Conservation (phyloP, 1,284 basidiomycete genomes). For the Anthracocystis setariae region DNA sequence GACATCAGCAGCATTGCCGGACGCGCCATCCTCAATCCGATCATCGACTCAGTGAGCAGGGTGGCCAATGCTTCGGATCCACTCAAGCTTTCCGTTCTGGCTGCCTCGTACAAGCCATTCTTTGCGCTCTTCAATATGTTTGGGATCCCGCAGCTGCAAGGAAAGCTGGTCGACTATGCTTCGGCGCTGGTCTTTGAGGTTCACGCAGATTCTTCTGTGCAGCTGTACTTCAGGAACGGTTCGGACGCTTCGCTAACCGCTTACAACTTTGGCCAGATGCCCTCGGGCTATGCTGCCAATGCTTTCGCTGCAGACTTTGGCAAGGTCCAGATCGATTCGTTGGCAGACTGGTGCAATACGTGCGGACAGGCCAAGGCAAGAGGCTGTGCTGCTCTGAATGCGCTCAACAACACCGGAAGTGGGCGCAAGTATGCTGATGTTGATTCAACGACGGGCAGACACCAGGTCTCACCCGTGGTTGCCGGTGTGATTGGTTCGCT, state of each 20-base stretch:
- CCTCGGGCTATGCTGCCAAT: conserved; percentile 73
- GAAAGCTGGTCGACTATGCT: conserved; percentile 76
- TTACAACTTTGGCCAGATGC: conserved; percentile 63
- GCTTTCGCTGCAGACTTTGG: conserved; percentile 81
- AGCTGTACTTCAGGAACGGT: conserved; percentile 86
- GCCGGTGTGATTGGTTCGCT: conserved; percentile 60
- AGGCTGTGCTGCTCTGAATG: conserved; percentile 53
- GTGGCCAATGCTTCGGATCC: conserved; percentile 81
- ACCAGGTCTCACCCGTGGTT: conserved; percentile 57
- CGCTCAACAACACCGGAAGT: conserved; percentile 58
- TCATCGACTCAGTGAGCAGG: conserved; percentile 77
- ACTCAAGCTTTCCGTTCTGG: conserved; percentile 78
- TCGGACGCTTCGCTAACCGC: conserved; percentile 69
- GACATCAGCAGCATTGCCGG: conserved; percentile 86
- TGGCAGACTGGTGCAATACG: conserved; percentile 69
- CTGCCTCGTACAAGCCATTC: conserved; percentile 85
- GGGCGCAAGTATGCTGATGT: conserved; percentile 49
- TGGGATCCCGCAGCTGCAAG: conserved; percentile 29
- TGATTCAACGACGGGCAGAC: conserved; percentile 52
- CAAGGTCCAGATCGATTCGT: conserved; percentile 67
- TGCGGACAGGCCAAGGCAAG: conserved; percentile 61
- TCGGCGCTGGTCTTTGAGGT: conserved; percentile 82
- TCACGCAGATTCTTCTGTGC: conserved; percentile 69
- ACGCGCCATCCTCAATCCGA: conserved; percentile 77
- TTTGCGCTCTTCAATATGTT: conserved; percentile 82